phyloP scores from a whole-genome alignment of 2,329 filamentous ascomycete species.

The Penicillium rolfsii region DNA sequence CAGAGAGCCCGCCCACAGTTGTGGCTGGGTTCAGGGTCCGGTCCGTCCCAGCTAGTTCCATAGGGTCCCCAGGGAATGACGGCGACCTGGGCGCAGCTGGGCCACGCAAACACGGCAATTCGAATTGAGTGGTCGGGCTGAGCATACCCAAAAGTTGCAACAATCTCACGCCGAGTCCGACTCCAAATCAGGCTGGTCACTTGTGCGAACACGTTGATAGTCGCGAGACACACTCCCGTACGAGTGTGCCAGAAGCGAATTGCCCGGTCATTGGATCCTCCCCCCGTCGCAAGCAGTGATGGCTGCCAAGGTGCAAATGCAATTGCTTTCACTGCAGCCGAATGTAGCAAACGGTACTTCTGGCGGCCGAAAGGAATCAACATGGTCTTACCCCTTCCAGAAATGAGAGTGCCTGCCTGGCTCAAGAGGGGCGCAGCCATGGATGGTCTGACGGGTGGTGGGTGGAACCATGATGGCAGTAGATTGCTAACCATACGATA shows the following conservation, averaged over 20 bases:
- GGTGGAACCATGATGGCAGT: constrained; percentile 34
- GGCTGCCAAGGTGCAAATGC: constrained; percentile 95
- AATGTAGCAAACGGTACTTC: constrained; percentile 75
- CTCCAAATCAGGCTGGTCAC: constrained; percentile 94
- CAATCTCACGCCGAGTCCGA: constrained; percentile 80
- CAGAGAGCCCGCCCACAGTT: constrained; percentile 67
- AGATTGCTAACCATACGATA: constrained; percentile 30
- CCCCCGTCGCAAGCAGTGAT: constrained; percentile 83
- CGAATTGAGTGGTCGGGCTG: constrained; percentile 87
- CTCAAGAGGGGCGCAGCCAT: constrained; percentile 29
- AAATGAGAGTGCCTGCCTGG: constrained; percentile 34
- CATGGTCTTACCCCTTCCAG: constrained; percentile 45
- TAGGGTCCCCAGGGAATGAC: constrained; percentile 79
- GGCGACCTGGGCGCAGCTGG: constrained; percentile 81
- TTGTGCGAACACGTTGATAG: constrained; percentile 89
- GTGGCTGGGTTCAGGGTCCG: constrained; percentile 28
- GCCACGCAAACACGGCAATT: constrained; percentile 94
- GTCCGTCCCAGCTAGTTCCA: constrained; percentile 35
- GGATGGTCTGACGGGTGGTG: constrained; percentile 22
- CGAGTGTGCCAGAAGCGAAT: constrained; percentile 93
- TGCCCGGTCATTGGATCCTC: constrained; percentile 90
- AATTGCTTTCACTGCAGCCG: constrained; percentile 92
- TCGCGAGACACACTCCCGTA: constrained; percentile 81
- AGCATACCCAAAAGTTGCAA: constrained; percentile 89
- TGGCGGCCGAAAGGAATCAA: constrained; percentile 60